phyloP scores from a whole-genome alignment of 768 basidiomycete species.

The Mycena latifolia region DNA sequence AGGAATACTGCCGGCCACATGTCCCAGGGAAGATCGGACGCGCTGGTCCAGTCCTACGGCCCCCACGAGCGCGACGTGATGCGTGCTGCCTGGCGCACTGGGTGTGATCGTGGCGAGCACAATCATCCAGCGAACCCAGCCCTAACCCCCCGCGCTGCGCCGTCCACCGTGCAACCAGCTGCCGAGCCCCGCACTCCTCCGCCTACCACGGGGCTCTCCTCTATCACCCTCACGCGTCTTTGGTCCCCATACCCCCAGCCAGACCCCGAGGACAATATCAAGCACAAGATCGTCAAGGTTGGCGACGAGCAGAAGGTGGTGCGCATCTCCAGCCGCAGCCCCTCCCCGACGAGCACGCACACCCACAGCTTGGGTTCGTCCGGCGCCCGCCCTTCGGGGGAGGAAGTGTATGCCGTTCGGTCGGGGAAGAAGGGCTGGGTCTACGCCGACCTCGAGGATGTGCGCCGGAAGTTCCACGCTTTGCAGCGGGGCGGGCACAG shows the following conservation, averaged over 20 bases:
- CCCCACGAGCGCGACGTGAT: neutral
- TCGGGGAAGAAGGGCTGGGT: neutral
- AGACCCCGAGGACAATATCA: no score
- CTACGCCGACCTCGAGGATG: neutral
- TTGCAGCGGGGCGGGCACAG: neutral
- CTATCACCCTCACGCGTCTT: no score
- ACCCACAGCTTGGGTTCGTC: no score
- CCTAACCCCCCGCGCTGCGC: neutral
- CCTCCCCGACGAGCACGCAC: no score
- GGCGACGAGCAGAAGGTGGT: no score
- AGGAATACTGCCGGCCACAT: neutral
- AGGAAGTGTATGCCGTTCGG: neutral
- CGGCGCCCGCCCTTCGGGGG: neutral
- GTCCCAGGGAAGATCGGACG: neutral
- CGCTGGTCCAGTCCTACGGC: neutral
- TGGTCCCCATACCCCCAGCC: no score
- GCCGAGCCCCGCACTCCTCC: no score
- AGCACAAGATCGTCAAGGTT: no score
- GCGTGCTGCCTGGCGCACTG: neutral
- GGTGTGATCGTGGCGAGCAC: neutral
- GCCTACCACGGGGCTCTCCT: no score
- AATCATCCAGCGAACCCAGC: neutral
- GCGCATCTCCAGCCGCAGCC: no score
- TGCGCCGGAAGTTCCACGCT: neutral
- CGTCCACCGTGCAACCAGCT: no score